Base-by-base conservation (phyloP, 2,329 filamentous ascomycete species). In the Claviceps paspali region DNA sequence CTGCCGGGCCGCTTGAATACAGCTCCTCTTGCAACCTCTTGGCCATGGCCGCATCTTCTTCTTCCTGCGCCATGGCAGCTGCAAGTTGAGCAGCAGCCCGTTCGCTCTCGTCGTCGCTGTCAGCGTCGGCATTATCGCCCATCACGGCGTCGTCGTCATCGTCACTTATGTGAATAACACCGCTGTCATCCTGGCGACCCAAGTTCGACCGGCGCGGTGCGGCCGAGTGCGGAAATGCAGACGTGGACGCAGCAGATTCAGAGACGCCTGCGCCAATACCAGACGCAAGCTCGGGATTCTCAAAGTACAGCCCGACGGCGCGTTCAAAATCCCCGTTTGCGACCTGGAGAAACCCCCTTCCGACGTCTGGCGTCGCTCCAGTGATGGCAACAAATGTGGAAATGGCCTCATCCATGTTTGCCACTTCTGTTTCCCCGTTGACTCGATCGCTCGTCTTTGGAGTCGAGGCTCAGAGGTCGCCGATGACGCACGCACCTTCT, bases 31-130 rank as follows among this genome's bases (percentile, higher is more conserved):
- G 91, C 41, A 98, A 59, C 40, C 83, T 75, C 55, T 87, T 76
- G 6, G 91, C 91, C 77, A 96, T 88, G 30, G 83, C 87, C 36
- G 85, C 87, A 51, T 98, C 91, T 50, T 94, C 86, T 45, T 95
- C 87, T 46, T 82, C 74, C 37, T 76, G 65, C 12, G 70, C 73
- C 28, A 67, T 59, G 2, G 53, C 52, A 4, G 53, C 59, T 1
- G 57, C 61, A 17, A 57, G 55, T 21, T 57, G 58, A 4, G 54
- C 57, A 4, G 61, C 60, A 14, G 62, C 61, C 14, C 60, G 54
- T 14, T 58, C 57, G 37, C 62, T 56, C 38, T 56, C 59, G 23
- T 54, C 51, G 12, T 56, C 52, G 17, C 60, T 53, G 39, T 62
- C 56, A 9, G 24, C 29, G 12, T 27, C 34, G 27, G 55, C 50